phyloP scores from a whole-genome alignment of 805 yeast species.

The Nakazawaea siamensis region DNA sequence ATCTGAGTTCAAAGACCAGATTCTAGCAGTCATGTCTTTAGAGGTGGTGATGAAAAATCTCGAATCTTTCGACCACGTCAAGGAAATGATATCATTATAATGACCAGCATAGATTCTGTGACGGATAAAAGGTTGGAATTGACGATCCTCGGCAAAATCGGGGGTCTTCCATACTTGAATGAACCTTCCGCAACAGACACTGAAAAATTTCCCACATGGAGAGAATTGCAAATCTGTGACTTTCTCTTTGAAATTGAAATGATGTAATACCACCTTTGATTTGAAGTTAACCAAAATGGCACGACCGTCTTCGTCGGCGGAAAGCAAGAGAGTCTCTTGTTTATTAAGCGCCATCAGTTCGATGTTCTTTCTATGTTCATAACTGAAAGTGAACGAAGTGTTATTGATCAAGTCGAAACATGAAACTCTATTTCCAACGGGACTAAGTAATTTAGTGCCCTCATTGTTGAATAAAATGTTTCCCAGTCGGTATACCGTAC shows the following conservation, averaged over 20 bases:
- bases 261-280: slow-evolving; percentile 80
- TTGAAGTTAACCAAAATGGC: slow-evolving; percentile 85
- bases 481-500: slow-evolving; percentile 94
- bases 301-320: slow-evolving; percentile 88
- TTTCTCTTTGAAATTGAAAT: slow-evolving; percentile 82
- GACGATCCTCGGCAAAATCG: slow-evolving; percentile 68
- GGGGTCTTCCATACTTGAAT: slow-evolving; percentile 95
- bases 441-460: slow-evolving; percentile 76
- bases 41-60: slow-evolving; percentile 81
- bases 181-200: slow-evolving; percentile 74
- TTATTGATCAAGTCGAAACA: slow-evolving; percentile 82
- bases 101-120: slow-evolving; percentile 91
- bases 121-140: slow-evolving; percentile 93
- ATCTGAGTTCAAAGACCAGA: slow-evolving; percentile 66
- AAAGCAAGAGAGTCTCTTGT: slow-evolving; percentile 70
- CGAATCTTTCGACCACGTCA: slow-evolving; percentile 88
- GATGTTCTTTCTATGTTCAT: slow-evolving; percentile 86
- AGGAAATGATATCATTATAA: slow-evolving; percentile 66
- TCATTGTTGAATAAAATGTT: slow-evolving; percentile 79
- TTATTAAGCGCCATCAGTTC: slow-evolving; percentile 72
- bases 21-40: slow-evolving; percentile 81
- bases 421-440: slow-evolving; percentile 90
- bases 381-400: slow-evolving; percentile 80
- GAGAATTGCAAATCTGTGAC: slow-evolving; percentile 75
- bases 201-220: slow-evolving; percentile 83